Evolutionary conservation across 805 yeast genomes (phyloP).

Genomic region (Naumovozyma baii): DNA sequence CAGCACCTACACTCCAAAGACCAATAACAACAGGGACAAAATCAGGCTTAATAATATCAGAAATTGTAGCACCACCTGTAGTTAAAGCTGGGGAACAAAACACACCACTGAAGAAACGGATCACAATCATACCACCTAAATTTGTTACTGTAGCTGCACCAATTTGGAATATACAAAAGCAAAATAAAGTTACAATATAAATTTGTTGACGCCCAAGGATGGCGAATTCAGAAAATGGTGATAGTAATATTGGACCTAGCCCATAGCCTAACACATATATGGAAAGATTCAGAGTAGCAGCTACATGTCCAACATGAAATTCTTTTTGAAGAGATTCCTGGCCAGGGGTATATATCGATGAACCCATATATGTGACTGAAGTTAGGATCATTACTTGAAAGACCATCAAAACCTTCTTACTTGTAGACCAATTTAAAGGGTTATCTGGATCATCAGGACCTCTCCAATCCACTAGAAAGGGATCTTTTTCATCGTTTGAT

Average conservation of each 20-base stretch:
- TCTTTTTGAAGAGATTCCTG: constrained; percentile 36
- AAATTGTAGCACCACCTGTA: constrained; percentile 49
- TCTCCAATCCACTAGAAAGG: constrained; percentile 16
- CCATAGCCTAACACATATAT: constrained; percentile 54
- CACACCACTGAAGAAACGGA: constrained; percentile 46
- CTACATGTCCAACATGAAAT: constrained; percentile 36
- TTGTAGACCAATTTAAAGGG: constrained; percentile 47
- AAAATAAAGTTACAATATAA: constrained; percentile 37
- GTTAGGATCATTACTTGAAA: constrained; percentile 38
- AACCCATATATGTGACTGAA: constrained; percentile 44
- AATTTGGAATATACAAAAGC: constrained; percentile 44
- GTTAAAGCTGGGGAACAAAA: constrained; percentile 48
- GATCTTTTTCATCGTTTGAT: constrained; percentile 20
- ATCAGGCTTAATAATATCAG: constrained; percentile 39
- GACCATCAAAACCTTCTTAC: constrained; percentile 33
- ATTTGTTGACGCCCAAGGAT: constrained; percentile 43
- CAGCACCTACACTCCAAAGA: constrained; percentile 45
- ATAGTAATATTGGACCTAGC: constrained; percentile 47
- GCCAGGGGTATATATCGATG: constrained; percentile 49
- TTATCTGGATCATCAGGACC: constrained; percentile 41
- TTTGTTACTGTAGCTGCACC: constrained; percentile 45
- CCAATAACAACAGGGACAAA: constrained; percentile 40
- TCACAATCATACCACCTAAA: constrained; percentile 40
- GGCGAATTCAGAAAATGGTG: constrained; percentile 51
- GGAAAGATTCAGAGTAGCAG: constrained; percentile 43